Percentiles rank a stretch among this genome's conserved stretches.
Conservation (phyloP, 2,329 filamentous ascomycete genomes). For the Pseudocercospora eumusae region DNA sequence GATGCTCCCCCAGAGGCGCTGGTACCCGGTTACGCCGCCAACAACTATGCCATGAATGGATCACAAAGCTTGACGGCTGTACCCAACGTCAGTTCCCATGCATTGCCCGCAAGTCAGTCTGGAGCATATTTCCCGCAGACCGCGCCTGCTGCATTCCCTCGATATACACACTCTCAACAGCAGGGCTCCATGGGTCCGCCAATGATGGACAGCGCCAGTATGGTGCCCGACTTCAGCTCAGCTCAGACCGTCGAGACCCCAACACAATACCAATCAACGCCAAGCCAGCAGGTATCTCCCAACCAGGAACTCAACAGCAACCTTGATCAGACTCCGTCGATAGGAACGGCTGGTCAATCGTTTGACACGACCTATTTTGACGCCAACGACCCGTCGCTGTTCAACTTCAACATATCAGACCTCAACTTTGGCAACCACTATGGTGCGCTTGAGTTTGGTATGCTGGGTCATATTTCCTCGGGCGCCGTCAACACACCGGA, state of each 20-base stretch:
- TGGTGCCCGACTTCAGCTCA: conserved; percentile 58
- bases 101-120: conserved; percentile 33
- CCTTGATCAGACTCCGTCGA: conserved; percentile 47
- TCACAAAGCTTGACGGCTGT: conserved; percentile 26
- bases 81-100: conserved; percentile 25
- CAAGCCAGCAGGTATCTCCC: conserved; percentile 53
- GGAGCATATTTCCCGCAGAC: conserved; percentile 49
- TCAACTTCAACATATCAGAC: conserved; percentile 93
- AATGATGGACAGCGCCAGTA: conserved; percentile 43
- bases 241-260: conserved; percentile 63
- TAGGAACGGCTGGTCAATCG: conserved; percentile 44
- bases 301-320: conserved; percentile 51
- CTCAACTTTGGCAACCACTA: conserved; percentile 97
- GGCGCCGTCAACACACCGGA: conserved; percentile 57
- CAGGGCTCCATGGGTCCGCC: conserved; percentile 45
- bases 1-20: conserved; percentile 89
- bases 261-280: conserved; percentile 65
- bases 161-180: conserved; percentile 37
- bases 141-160: conserved; percentile 43
- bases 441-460: conserved; percentile 90
- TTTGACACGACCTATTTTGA: conserved; percentile 71
- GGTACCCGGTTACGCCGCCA: conserved; percentile 76
- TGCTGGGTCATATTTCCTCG: conserved; percentile 95
- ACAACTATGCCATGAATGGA: conserved; percentile 55
- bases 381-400: conserved; percentile 85